These are phyloP conservation scores for Vaccinium macrocarpon DNA, from an alignment of 148 eudicot genomes.

Conservation along the genomic window DNA sequence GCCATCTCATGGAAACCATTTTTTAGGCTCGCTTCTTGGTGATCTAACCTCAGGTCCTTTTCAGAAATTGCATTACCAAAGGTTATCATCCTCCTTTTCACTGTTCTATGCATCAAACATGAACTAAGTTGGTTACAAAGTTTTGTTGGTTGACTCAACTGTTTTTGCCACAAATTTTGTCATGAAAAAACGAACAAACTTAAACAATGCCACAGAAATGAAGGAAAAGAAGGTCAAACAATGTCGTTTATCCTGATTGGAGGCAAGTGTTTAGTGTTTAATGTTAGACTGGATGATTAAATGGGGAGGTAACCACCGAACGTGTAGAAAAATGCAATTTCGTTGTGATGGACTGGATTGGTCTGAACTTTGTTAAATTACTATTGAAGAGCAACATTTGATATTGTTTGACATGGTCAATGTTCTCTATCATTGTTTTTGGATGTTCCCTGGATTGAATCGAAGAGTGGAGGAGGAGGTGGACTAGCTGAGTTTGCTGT, in stretches of 20 bases:
- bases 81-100: background rate
- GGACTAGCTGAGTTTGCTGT: slow-evolving; percentile 68
- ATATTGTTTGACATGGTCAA: background rate
- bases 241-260: background rate
- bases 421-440: background rate
- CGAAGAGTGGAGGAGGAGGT: slow-evolving; percentile 76
- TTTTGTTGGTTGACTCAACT: background rate
- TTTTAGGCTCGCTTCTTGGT: background rate
- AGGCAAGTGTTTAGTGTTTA: background rate
- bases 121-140: background rate
- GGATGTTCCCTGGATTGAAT: background rate
- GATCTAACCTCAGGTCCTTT: background rate
- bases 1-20: background rate
- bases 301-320: background rate
- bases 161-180: background rate
- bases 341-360: background rate
- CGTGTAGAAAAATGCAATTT: background rate
- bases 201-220: background rate
- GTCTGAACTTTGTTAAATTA: background rate
- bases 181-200: background rate
- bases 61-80: background rate
- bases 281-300: background rate
- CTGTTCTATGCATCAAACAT: background rate
- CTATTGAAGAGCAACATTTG: background rate
- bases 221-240: background rate